Percentiles rank a stretch among this genome's conserved stretches.
Evolutionary conservation across 1,139 yeast genomes (phyloP).

Genomic region (Candida sanyaensis): DNA sequence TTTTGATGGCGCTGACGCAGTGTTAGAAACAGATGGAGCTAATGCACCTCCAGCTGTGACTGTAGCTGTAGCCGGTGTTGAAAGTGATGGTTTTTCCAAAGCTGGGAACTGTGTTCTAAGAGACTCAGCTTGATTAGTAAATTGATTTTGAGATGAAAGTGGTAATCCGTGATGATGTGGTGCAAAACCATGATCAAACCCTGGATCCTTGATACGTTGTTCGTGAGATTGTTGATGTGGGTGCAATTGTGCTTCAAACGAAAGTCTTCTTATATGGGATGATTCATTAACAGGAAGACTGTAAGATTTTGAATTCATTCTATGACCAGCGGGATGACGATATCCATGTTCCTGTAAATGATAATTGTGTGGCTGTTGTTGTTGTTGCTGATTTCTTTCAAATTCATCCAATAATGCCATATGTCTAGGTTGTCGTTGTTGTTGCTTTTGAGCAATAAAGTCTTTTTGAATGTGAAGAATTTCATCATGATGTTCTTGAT

Average conservation of each 20-base stretch:
- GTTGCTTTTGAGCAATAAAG: conserved; percentile 25
- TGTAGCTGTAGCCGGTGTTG: too few species aligned
- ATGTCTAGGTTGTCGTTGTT: conserved; percentile 19
- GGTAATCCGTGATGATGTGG: background rate
- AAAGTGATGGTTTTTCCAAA: background rate
- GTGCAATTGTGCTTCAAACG: conserved; percentile 12
- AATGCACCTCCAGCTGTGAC: background rate
- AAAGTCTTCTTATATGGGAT: conserved; percentile 9
- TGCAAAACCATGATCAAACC: background rate
- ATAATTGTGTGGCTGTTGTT: conserved; percentile 4
- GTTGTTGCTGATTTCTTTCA: conserved; percentile 11
- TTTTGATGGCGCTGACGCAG: conserved; percentile 12
- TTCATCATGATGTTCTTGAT: conserved; percentile 34
- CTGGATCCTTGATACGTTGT: conserved; percentile 3
- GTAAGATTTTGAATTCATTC: background rate
- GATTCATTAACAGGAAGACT: conserved; percentile 8
- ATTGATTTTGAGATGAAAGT: background rate
- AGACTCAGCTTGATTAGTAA: background rate
- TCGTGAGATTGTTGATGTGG: conserved; percentile 6
- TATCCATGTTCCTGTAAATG: conserved; percentile 5
- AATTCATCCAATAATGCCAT: conserved; percentile 18
- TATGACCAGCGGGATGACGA: background rate
- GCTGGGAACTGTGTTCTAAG: background rate
- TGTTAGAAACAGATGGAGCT: too few species aligned
- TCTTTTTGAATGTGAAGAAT: conserved; percentile 34